Evolutionary conservation across 441 rosid species (phyloP).

Genomic region (Metrosideros polymorpha): DNA sequence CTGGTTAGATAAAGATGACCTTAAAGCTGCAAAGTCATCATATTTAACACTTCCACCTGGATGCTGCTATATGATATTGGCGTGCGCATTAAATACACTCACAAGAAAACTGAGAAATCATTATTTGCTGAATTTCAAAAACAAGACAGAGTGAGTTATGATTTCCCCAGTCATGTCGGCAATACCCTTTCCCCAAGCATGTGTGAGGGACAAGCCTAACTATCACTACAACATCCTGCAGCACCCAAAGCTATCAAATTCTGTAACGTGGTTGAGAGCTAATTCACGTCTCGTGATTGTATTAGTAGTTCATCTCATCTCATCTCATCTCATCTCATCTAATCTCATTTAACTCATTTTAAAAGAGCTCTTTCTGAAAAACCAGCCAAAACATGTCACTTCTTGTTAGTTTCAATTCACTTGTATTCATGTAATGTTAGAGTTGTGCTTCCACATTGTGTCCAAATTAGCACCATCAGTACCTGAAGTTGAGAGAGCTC

Average conservation of each 20-base stretch:
- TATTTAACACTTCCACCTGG: neutral
- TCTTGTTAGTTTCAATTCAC: neutral
- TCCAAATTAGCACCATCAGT: neutral
- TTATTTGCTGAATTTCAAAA: neutral
- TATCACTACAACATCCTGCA: neutral
- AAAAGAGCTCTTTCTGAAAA: neutral
- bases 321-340: neutral
- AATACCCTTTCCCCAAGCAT: neutral
- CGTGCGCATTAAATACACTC: neutral
- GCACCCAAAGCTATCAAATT: neutral
- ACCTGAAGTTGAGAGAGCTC: constrained; percentile 97
- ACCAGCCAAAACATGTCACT: neutral
- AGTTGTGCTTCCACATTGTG: neutral
- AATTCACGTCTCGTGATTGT: neutral
- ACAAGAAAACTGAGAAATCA: neutral
- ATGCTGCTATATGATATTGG: neutral
- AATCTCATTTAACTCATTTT: neutral
- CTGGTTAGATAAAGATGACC: neutral
- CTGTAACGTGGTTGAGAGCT: neutral
- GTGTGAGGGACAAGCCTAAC: neutral
- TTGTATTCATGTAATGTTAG: neutral
- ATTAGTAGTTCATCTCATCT: neutral
- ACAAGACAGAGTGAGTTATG: neutral
- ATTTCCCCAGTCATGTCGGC: neutral
- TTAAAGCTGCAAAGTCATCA: neutral